Conservation (phyloP, 768 basidiomycete genomes). For the Candolleomyces eurysporus region DNA sequence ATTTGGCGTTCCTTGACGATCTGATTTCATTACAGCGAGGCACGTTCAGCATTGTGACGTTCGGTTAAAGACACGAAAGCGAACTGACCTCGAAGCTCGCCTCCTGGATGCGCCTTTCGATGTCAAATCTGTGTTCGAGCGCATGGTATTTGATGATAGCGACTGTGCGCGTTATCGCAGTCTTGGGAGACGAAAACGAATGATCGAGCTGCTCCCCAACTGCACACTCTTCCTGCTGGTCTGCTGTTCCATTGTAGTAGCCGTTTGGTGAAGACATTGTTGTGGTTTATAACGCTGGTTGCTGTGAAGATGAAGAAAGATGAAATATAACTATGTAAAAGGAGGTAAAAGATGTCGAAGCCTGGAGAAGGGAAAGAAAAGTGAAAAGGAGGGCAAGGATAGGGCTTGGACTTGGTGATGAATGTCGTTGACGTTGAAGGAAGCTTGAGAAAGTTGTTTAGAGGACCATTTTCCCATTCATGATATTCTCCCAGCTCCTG, state of each 20-base stretch:
- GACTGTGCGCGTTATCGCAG: constrained; percentile 58
- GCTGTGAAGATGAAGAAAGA: background rate
- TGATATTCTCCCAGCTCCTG: background rate
- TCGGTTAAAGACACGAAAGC: background rate
- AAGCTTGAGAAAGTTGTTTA: constrained; percentile 7
- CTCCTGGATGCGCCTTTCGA: constrained; percentile 75
- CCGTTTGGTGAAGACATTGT: constrained; percentile 2
- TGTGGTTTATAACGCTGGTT: background rate
- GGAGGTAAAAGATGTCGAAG: background rate
- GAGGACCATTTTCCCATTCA: background rate
- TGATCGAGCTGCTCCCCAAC: background rate
- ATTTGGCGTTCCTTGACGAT: constrained; percentile 88
- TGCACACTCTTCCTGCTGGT: background rate
- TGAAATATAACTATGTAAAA: background rate
- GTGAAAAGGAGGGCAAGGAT: background rate
- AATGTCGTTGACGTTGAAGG: constrained; percentile 8
- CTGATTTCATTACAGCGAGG: constrained; percentile 30
- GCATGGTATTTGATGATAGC: constrained; percentile 86
- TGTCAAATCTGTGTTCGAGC: constrained; percentile 69
- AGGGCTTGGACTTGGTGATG: constrained; percentile 9
- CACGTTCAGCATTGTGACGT: constrained; percentile 9
- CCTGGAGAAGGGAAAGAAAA: background rate
- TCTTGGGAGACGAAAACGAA: constrained; percentile 8
- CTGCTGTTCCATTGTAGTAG: background rate
- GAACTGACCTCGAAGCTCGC: constrained; percentile 75